A percentile compares a stretch with the other conserved stretches of the same genome.
Evolutionary conservation across 495 filamentous ascomycete genomes (phyloP).

Genomic region (Penicillium roqueforti): DNA sequence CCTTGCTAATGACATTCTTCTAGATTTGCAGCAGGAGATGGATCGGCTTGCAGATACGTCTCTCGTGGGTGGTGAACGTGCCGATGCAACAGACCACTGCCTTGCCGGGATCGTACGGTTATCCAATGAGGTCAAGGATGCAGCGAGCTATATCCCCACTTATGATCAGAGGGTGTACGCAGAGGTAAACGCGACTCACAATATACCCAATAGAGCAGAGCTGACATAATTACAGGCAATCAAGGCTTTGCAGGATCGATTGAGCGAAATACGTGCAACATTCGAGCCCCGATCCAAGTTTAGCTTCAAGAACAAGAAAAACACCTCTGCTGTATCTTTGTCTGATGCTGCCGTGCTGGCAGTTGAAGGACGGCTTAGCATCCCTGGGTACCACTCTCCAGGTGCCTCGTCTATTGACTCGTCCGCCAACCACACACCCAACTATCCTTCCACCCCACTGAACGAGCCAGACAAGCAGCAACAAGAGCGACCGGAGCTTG

Average conservation of each 20-base stretch:
- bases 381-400: constrained; percentile 42
- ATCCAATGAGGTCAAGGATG: constrained; percentile 65
- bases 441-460: constrained; percentile 47
- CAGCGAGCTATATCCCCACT: constrained; percentile 62
- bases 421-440: constrained; percentile 50
- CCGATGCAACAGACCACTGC: constrained; percentile 63
- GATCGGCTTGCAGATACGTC: constrained; percentile 48
- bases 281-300: constrained; percentile 66
- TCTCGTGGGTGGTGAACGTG: constrained; percentile 53
- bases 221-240: constrained; percentile 48
- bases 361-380: constrained; percentile 38
- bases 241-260: constrained; percentile 62
- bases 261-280: constrained; percentile 53
- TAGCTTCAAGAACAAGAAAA: constrained; percentile 65
- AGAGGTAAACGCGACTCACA: constrained; percentile 45
- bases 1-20: neutral
- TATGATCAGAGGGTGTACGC: constrained; percentile 74
- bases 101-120: constrained; percentile 62
- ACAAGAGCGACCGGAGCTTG: constrained; percentile 31
- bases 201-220: neutral
- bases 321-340: constrained; percentile 52
- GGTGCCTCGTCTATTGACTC: constrained; percentile 46
- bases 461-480: constrained; percentile 42
- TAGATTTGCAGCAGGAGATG: constrained; percentile 62
- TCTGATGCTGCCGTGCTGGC: constrained; percentile 53